Percentiles rank a stretch among this genome's conserved stretches.
Conservation (phyloP, 805 yeast species). For the Teunomyces gatunensis region DNA sequence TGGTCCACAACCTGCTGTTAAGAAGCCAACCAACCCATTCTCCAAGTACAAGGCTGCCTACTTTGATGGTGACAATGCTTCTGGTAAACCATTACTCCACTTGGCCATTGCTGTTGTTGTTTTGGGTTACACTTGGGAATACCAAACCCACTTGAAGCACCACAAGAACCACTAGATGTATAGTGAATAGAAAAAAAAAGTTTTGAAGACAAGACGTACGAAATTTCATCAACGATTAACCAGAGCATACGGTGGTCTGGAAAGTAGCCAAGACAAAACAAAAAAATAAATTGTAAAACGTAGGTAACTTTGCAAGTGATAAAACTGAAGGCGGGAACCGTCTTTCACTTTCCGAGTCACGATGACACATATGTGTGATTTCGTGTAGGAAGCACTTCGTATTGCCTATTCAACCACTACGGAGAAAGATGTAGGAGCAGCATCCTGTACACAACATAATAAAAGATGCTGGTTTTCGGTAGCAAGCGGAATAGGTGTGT, state of each 20-base stretch:
- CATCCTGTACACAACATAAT: too few species aligned
- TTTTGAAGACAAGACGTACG: neutral
- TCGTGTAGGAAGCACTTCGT: too few species aligned
- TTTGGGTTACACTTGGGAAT: conserved; percentile 88
- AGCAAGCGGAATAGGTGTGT: too few species aligned
- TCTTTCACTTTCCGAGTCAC: too few species aligned
- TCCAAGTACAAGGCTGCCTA: conserved; percentile 83
- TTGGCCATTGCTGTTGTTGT: conserved; percentile 63
- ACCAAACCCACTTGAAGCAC: conserved; percentile 78
- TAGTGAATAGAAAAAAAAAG: neutral
- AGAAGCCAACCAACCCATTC: conserved; percentile 62
- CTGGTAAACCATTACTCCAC: conserved; percentile 82
- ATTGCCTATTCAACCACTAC: too few species aligned
- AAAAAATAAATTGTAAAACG: too few species aligned
- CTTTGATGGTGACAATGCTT: conserved; percentile 79
- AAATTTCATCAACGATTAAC: too few species aligned
- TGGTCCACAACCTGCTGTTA: conserved; percentile 78
- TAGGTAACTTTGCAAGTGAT: too few species aligned
- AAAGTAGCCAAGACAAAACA: neutral
- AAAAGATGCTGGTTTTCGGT: too few species aligned
- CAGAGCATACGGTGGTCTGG: neutral
- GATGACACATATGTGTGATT: too few species aligned
- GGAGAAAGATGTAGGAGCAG: too few species aligned
- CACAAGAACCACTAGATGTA: conserved; percentile 11
- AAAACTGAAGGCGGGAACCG: too few species aligned